Evolutionary conservation across 2,329 filamentous ascomycete genomes (phyloP).

Genomic region (Camillea tinctor): DNA sequence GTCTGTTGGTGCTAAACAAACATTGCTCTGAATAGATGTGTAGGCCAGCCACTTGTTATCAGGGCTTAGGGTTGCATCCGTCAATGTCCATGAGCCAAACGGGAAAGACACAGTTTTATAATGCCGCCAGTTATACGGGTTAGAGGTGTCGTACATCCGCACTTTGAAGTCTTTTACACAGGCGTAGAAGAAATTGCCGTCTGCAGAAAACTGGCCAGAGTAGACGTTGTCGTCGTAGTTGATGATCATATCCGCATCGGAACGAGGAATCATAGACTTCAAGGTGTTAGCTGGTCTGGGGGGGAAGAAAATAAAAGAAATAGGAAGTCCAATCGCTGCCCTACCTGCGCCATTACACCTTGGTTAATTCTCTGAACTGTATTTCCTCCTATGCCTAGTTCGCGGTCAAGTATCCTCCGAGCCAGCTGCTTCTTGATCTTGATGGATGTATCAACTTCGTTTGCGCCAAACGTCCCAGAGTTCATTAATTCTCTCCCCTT

Average conservation of each 20-base stretch:
- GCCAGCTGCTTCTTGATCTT: slow-evolving; percentile 61
- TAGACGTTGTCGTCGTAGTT: slow-evolving; percentile 86
- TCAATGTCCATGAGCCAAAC: slow-evolving; percentile 91
- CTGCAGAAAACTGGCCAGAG: slow-evolving; percentile 93
- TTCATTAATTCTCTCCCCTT: slow-evolving; percentile 77
- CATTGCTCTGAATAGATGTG: slow-evolving; percentile 79
- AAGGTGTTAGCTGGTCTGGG: slow-evolving; percentile 11
- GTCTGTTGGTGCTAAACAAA: slow-evolving; percentile 85
- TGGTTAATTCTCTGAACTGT: slow-evolving; percentile 60
- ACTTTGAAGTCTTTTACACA: slow-evolving; percentile 92
- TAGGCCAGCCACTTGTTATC: slow-evolving; percentile 93
- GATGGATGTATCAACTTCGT: slow-evolving; percentile 47
- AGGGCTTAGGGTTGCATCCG: slow-evolving; percentile 85
- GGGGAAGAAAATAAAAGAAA: not conserved
- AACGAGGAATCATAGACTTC: slow-evolving; percentile 73
- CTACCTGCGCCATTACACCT: slow-evolving; percentile 65
- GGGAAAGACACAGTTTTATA: slow-evolving; percentile 89
- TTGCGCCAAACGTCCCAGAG: slow-evolving; percentile 75
- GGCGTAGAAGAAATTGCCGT: slow-evolving; percentile 95
- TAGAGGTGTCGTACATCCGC: slow-evolving; percentile 95
- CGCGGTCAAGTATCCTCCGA: slow-evolving; percentile 73
- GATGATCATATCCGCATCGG: slow-evolving; percentile 79
- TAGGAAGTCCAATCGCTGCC: slow-evolving; percentile 11
- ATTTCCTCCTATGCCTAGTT: slow-evolving; percentile 69
- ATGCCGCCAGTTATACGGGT: slow-evolving; percentile 92